A percentile compares a stretch with the other conserved stretches of the same genome.
phyloP scores from a whole-genome alignment of 495 filamentous ascomycete species.

The Trichoderma orchidacearum region DNA sequence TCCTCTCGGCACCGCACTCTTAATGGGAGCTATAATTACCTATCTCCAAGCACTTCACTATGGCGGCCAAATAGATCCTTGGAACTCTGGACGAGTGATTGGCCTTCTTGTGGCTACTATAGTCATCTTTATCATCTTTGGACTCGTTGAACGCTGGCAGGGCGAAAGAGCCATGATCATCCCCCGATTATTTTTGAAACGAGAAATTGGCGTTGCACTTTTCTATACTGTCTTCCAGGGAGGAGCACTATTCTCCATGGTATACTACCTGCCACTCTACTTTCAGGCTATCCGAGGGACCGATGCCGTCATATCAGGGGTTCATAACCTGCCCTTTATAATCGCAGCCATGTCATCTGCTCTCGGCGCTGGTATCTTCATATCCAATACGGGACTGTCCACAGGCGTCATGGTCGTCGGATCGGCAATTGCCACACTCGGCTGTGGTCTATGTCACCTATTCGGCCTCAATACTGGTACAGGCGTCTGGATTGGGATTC shows the following conservation, averaged over 20 bases:
- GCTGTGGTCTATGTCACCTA: constrained; percentile 28
- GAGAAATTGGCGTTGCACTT: constrained; percentile 18
- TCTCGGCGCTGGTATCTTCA: constrained; percentile 16
- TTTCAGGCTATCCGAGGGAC: constrained; percentile 39
- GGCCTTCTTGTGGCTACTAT: constrained; percentile 27
- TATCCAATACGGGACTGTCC: constrained; percentile 16
- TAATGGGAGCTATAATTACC: constrained; percentile 24
- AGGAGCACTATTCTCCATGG: constrained; percentile 21
- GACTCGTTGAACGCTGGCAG: constrained; percentile 11
- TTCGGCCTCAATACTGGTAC: constrained; percentile 22
- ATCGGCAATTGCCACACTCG: constrained; percentile 10
- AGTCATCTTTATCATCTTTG: constrained; percentile 13
- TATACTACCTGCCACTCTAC: constrained; percentile 51
- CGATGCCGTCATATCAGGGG: constrained; percentile 32
- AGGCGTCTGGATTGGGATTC: constrained; percentile 47
- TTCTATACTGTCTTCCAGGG: constrained; percentile 16
- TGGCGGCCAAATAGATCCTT: constrained; percentile 25
- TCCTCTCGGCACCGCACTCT: constrained; percentile 18
- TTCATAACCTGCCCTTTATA: constrained; percentile 39
- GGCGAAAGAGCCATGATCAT: constrained; percentile 19
- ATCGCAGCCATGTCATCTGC: constrained; percentile 16
- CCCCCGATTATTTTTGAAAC: constrained; percentile 22
- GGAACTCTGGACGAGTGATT: constrained; percentile 26
- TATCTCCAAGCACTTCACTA: constrained; percentile 31
- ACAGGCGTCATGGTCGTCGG: constrained; percentile 19